Evolutionary conservation across 2,329 filamentous ascomycete genomes (phyloP).

Genomic region (Alternaria viburni): DNA sequence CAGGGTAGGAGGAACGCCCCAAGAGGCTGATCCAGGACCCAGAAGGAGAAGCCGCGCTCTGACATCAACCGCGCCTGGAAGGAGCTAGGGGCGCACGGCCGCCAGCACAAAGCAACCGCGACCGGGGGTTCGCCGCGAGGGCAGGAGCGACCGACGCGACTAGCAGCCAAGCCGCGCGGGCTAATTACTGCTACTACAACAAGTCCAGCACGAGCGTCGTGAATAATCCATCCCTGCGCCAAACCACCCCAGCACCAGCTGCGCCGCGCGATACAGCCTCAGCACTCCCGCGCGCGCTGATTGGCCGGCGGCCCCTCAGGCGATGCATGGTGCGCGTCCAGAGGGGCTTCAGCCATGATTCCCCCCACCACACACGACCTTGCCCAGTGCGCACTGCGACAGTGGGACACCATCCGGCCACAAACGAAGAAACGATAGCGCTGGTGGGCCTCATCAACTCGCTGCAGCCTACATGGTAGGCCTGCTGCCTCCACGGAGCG

Average conservation of each 20-base stretch:
- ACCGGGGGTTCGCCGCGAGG: conserved; percentile 15
- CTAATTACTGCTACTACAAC: neutral
- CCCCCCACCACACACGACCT: conserved; percentile 10
- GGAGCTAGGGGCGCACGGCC: conserved; percentile 27
- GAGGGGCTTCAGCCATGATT: conserved; percentile 17
- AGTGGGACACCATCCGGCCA: conserved; percentile 24
- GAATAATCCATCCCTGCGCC: conserved; percentile 14
- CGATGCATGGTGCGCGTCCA: conserved; percentile 13
- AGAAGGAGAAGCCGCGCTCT: conserved; percentile 46
- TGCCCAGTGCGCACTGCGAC: conserved; percentile 10
- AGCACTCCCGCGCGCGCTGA: conserved; percentile 7
- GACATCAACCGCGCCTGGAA: conserved; percentile 46
- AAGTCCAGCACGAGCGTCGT: conserved; percentile 5
- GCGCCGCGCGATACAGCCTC: conserved; percentile 22
- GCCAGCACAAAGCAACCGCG: conserved; percentile 27
- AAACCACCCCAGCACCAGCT: conserved; percentile 6
- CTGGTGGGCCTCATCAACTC: conserved; percentile 28
- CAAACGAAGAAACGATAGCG: conserved; percentile 31
- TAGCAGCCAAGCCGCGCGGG: conserved; percentile 13
- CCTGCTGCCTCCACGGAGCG: conserved; percentile 5
- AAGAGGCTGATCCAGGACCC: conserved; percentile 51
- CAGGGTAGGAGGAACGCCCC: conserved; percentile 36
- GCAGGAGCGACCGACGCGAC: conserved; percentile 9
- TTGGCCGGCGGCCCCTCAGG: conserved; percentile 6
- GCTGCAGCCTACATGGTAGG: conserved; percentile 21